Evolutionary conservation across 768 basidiomycete genomes (phyloP).

Genomic region (Fomitopsis pulvina): DNA sequence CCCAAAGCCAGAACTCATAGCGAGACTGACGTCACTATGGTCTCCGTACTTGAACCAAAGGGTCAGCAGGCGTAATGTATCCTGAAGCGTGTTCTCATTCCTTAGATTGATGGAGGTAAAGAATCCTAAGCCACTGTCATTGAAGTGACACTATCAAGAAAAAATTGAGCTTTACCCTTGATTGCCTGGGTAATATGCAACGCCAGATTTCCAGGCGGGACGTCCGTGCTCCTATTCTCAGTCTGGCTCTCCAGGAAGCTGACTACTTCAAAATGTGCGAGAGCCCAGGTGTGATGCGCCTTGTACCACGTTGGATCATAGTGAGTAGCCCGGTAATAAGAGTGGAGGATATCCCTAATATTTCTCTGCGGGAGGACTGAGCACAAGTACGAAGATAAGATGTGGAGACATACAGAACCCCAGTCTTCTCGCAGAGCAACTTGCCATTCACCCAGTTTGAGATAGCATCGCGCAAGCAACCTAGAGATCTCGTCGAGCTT

Average conservation of each 20-base stretch:
- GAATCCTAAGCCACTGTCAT: constrained; percentile 50
- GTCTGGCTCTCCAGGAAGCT: constrained; percentile 66
- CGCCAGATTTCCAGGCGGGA: constrained; percentile 58
- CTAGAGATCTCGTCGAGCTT: constrained; percentile 66
- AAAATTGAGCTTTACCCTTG: constrained; percentile 48
- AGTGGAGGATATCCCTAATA: constrained; percentile 73
- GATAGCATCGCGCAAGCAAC: constrained; percentile 94
- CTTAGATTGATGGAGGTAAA: constrained; percentile 91
- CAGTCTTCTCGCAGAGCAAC: constrained; percentile 73
- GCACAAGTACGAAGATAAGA: not conserved
- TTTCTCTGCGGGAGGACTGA: constrained; percentile 46
- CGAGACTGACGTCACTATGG: constrained; percentile 82
- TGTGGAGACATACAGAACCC: constrained; percentile 26
- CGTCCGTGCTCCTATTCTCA: constrained; percentile 47
- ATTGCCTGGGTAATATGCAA: constrained; percentile 89
- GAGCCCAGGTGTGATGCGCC: constrained; percentile 98
- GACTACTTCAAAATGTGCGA: constrained; percentile 94
- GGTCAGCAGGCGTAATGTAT: constrained; percentile 87
- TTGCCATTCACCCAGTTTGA: constrained; percentile 96
- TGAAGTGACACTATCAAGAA: not conserved
- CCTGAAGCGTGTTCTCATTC: constrained; percentile 88
- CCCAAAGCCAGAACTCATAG: constrained; percentile 82
- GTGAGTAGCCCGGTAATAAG: constrained; percentile 82
- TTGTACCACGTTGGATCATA: constrained; percentile 98
- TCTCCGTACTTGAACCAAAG: constrained; percentile 98